Evolutionary conservation across 768 basidiomycete genomes (phyloP), one percentile per base, ranked within the genome.

Genomic region (Neoboletus magnificus): DNA sequence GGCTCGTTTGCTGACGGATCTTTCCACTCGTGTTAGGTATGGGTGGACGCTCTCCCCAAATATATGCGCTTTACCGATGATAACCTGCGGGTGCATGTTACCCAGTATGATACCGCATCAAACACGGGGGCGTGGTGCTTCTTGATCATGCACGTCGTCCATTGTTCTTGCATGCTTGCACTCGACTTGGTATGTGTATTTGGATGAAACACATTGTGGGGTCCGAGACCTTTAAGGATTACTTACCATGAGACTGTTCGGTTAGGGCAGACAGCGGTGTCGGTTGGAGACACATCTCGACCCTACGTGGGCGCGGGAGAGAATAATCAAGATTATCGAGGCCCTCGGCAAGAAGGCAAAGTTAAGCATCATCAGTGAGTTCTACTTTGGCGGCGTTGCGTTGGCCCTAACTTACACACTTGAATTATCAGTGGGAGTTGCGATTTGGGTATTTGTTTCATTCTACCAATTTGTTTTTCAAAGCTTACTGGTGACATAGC

Each of bases 101-200:
- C 83, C 18, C 88, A 89, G 82, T 87, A 91, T 61, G 89, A 89
- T 65, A 91, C 89, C 22, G 82, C 81, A 62, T 86, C 86, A 16
- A 90, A 89, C 62, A 80, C 80, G 29, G 87, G 89, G 44, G 87
- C 88, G 11, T 92, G 90, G 91, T 88, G 85, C 62, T 93, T 82
- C 72, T 87, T 82, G 60, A 77, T 78, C 66, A 86, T 90, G 77
- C 89, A 93, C 67, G 76, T 83, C 43, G 74, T 86, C 58, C 82
- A 91, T 61, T 86, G 86, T 40, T 86, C 85, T 55, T 84, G 83
- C 62, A 73, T 79, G 32, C 76, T 91, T 51, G 84, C 82, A 20
- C 66, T 91, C 37, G 79, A 81, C 61, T 76, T 79, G 69, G 89
- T 90, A 63, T 73, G 81, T 77, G 57, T 47, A 53, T 54, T 54